A percentile compares a stretch with the other conserved stretches of the same genome.
Conservation (phyloP, 2,329 filamentous ascomycete species). For the Colletotrichum cordylinicola region DNA sequence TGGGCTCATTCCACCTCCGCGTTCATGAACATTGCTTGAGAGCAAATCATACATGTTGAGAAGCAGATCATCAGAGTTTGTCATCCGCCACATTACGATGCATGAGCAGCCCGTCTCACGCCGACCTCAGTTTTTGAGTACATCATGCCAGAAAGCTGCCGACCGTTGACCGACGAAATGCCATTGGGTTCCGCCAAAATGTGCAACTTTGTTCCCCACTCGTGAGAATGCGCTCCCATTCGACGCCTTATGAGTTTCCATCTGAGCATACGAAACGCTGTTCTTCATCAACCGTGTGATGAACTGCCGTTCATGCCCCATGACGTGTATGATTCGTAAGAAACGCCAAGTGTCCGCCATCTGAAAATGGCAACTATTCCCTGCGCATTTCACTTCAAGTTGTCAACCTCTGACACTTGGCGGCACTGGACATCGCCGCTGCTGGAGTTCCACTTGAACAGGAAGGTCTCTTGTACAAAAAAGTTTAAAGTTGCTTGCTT, state of each 20-base stretch:
- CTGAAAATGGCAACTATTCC: not conserved
- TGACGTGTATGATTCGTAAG: not conserved
- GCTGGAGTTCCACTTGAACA: fast-evolving
- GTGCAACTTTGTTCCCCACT: not conserved
- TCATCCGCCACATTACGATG: not conserved
- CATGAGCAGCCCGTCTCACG: not conserved
- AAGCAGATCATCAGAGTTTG: not conserved
- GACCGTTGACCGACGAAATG: not conserved
- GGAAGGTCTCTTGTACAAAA: not conserved
- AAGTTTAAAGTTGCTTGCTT: not conserved
- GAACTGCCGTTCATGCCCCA: not conserved
- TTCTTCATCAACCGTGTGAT: not conserved
- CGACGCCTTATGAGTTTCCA: not conserved
- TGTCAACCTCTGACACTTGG: not conserved
- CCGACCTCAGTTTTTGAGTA: not conserved
- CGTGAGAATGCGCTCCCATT: not conserved
- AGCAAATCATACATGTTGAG: not conserved
- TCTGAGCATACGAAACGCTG: not conserved
- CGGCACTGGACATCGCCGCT: not conserved
- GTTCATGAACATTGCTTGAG: not conserved
- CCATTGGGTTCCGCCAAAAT: not conserved
- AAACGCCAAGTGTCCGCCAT: not conserved
- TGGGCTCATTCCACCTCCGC: not conserved
- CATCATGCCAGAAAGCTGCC: not conserved
- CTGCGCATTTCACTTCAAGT: not conserved